phyloP scores from a whole-genome alignment of 208 protist species.

The Trypanosoma melophagium region DNA sequence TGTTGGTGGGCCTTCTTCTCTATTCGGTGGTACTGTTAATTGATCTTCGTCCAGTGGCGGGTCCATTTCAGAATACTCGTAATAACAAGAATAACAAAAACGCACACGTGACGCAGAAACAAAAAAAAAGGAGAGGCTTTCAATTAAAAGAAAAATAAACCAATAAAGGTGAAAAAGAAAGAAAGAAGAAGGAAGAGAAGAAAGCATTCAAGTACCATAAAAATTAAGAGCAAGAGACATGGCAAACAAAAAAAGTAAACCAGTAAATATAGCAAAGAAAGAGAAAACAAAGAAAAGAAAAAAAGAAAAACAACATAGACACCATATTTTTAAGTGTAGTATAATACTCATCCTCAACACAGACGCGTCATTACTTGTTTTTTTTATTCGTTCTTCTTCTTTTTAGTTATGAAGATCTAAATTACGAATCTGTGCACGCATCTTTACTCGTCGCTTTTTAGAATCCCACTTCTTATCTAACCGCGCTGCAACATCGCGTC shows the following conservation, averaged over 20 bases:
- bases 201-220: not conserved
- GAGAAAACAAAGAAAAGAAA: conserved; percentile 15
- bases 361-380: not conserved
- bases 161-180: not conserved
- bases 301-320: not conserved
- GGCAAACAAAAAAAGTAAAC: not conserved
- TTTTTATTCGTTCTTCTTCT: not conserved
- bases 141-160: not conserved
- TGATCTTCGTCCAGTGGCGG: conserved; percentile 19
- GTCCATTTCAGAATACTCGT: conserved; percentile 10
- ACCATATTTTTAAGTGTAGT: not conserved
- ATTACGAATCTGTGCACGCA: conserved; percentile 84
- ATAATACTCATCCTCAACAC: too few species aligned
- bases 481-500: conserved; percentile 48
- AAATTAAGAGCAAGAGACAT: conserved; percentile 1
- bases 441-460: conserved; percentile 87
- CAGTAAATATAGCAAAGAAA: not conserved
- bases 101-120: not conserved
- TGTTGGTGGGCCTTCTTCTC: not conserved
- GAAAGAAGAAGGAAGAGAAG: not conserved
- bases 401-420: conserved; percentile 66
- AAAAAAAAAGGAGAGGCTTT: conserved; percentile 17
- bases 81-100: not conserved
- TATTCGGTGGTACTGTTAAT: not conserved
- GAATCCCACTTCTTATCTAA: conserved; percentile 63